phyloP scores from a whole-genome alignment of 352 stramenopile genomes.

The Blastocystis sp. region DNA sequence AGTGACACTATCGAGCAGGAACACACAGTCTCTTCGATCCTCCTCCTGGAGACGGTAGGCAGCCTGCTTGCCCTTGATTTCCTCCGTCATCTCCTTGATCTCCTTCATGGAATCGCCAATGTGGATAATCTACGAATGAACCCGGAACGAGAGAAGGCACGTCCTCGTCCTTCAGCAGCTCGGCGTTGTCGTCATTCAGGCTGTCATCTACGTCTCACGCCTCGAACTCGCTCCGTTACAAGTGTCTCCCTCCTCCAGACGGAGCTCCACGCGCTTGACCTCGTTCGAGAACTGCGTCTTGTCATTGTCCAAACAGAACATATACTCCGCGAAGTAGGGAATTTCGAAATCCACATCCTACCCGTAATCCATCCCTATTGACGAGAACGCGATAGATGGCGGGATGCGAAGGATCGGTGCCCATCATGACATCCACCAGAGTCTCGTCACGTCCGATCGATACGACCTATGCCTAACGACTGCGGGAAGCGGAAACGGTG shows the following conservation, averaged over 20 bases:
- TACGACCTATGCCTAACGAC: slow-evolving; percentile 2
- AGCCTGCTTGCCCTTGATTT: slow-evolving; percentile 67
- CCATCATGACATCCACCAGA: slow-evolving; percentile 35
- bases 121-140: slow-evolving; percentile 57
- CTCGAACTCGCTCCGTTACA: background rate
- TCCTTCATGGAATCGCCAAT: slow-evolving; percentile 55
- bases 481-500: background rate
- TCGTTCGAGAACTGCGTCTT: slow-evolving; percentile 14
- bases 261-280: slow-evolving; percentile 57
- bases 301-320: slow-evolving; percentile 64
- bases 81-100: slow-evolving; percentile 61
- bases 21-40: slow-evolving; percentile 27
- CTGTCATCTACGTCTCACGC: slow-evolving; percentile 22
- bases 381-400: background rate
- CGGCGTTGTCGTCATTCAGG: background rate
- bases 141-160: background rate
- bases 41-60: slow-evolving; percentile 64
- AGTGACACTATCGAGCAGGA: background rate
- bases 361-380: background rate
- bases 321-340: slow-evolving; percentile 69
- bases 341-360: slow-evolving; percentile 65
- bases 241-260: slow-evolving; percentile 37
- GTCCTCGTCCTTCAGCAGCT: slow-evolving; percentile 59
- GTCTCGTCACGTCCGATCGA: slow-evolving; percentile 45
- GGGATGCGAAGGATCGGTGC: slow-evolving; percentile 51